phyloP scores from a whole-genome alignment of 2,329 filamentous ascomycete species.

The Ceratocystiopsis minuta region DNA sequence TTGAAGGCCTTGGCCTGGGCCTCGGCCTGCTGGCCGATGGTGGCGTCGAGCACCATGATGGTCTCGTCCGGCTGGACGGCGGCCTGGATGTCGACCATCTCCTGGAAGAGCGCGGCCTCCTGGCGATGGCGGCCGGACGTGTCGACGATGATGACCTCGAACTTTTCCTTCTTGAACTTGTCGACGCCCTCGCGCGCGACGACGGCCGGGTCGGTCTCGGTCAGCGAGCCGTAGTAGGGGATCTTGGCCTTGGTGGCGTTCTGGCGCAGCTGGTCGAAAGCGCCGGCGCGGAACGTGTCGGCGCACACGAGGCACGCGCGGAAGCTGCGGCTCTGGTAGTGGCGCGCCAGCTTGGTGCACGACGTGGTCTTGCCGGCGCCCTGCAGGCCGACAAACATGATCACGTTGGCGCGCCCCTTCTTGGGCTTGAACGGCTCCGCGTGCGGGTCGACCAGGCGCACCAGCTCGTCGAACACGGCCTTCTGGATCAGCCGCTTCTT shows the following conservation, averaged over 20 bases:
- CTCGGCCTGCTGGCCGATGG: constrained; percentile 91
- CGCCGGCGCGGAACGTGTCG: constrained; percentile 94
- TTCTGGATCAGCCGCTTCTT: constrained; percentile 98
- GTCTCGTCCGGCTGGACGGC: constrained; percentile 89
- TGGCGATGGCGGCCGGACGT: constrained; percentile 90
- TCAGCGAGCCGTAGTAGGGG: constrained; percentile 91
- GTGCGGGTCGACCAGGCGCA: constrained; percentile 88
- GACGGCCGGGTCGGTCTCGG: constrained; percentile 84
- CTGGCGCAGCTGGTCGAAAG: constrained; percentile 96
- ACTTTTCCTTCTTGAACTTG: constrained; percentile 96
- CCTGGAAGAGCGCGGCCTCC: constrained; percentile 84
- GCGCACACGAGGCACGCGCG: constrained; percentile 88
- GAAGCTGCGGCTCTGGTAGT: constrained; percentile 89
- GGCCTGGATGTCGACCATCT: constrained; percentile 92
- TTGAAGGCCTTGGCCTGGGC: constrained; percentile 94
- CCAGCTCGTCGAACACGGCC: constrained; percentile 90
- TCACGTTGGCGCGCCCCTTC: constrained; percentile 89
- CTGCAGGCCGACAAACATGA: constrained; percentile 98
- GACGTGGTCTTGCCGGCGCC: constrained; percentile 96
- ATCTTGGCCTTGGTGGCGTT: constrained; percentile 99
- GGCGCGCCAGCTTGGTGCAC: constrained; percentile 87
- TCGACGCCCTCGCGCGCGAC: constrained; percentile 93
- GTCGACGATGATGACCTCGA: constrained; percentile 97
- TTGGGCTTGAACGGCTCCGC: constrained; percentile 91
- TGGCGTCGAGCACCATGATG: constrained; percentile 93